phyloP scores from a whole-genome alignment of 179 eudicot genomes.

The Drosera spatulata region DNA sequence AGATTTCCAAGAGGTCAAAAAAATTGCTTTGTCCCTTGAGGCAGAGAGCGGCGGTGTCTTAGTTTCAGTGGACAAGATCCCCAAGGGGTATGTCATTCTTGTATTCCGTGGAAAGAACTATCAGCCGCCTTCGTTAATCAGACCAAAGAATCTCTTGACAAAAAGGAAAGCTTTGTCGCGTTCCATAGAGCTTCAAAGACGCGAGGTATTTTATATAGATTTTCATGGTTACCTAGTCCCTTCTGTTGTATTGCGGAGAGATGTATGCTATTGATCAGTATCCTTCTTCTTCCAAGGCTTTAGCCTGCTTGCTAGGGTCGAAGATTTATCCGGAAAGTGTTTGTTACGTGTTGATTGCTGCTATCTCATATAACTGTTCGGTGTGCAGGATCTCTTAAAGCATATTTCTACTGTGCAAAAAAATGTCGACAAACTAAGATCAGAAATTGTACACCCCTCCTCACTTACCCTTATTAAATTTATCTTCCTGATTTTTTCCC shows the following conservation, averaged over 20 bases:
- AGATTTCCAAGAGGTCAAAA: slow-evolving; percentile 65
- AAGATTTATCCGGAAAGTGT: too few species aligned
- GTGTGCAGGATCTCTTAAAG: slow-evolving; percentile 57
- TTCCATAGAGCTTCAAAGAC: slow-evolving; percentile 94
- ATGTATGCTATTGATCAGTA: too few species aligned
- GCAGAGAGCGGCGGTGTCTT: slow-evolving; percentile 93
- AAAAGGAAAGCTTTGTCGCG: slow-evolving; percentile 93
- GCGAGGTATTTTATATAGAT: slow-evolving; percentile 37
- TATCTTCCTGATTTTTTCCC: not conserved
- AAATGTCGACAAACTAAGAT: slow-evolving; percentile 48
- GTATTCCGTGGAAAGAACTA: slow-evolving; percentile 84
- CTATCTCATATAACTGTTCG: slow-evolving; percentile 11
- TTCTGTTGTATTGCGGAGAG: too few species aligned
- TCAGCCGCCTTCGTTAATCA: slow-evolving; percentile 54
- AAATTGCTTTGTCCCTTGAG: slow-evolving; percentile 72
- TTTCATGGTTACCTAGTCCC: not conserved
- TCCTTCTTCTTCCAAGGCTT: too few species aligned
- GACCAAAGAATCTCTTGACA: slow-evolving; percentile 92
- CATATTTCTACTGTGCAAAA: slow-evolving; percentile 48
- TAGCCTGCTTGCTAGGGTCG: too few species aligned
- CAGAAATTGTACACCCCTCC: slow-evolving; percentile 52
- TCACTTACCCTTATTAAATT: not conserved
- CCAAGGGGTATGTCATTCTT: slow-evolving; percentile 86
- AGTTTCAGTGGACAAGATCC: slow-evolving; percentile 89
- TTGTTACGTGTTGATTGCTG: too few species aligned